These are phyloP conservation scores for Sporothrix humicola DNA, from an alignment of 2,329 filamentous ascomycete genomes.

Conservation along the genomic window DNA sequence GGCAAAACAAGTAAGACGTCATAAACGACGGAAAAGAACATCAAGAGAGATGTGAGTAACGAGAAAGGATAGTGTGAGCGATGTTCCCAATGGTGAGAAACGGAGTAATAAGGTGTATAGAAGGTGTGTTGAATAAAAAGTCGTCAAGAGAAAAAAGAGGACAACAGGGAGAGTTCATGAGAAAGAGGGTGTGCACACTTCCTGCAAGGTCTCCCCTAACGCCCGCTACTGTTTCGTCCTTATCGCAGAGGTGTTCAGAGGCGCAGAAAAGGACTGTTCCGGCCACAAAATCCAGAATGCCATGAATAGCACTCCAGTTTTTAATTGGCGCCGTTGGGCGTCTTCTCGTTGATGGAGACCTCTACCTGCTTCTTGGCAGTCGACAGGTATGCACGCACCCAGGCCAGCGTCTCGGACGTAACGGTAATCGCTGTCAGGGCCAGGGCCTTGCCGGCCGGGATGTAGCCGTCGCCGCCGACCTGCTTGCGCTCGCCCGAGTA, in stretches of 20 bases:
- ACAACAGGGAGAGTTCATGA: background rate
- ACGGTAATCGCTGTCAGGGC: slow-evolving; percentile 71
- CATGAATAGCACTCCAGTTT: no score
- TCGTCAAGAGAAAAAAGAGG: background rate
- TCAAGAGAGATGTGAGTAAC: no score
- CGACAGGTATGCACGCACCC: slow-evolving; percentile 63
- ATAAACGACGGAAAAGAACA: background rate
- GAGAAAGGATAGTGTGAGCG: background rate
- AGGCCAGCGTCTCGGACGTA: slow-evolving; percentile 67
- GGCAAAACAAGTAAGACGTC: background rate
- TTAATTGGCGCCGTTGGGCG: slow-evolving; percentile 42
- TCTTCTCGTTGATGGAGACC: slow-evolving; percentile 56
- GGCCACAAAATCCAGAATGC: no score
- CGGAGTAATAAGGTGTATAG: background rate
- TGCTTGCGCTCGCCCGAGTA: slow-evolving; percentile 67
- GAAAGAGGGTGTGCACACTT: slow-evolving; percentile 1
- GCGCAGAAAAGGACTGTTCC: background rate
- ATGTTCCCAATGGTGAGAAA: background rate
- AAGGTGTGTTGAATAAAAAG: slow-evolving; percentile 9
- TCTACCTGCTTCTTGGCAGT: slow-evolving; percentile 63
- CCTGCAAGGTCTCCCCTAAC: background rate
- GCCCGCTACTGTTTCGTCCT: background rate
- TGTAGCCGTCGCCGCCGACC: slow-evolving; percentile 65
- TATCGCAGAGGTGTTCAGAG: background rate
- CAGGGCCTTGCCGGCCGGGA: slow-evolving; percentile 73